phyloP scores from a whole-genome alignment of 2,329 filamentous ascomycete genomes.

The Alternaria brassicae region DNA sequence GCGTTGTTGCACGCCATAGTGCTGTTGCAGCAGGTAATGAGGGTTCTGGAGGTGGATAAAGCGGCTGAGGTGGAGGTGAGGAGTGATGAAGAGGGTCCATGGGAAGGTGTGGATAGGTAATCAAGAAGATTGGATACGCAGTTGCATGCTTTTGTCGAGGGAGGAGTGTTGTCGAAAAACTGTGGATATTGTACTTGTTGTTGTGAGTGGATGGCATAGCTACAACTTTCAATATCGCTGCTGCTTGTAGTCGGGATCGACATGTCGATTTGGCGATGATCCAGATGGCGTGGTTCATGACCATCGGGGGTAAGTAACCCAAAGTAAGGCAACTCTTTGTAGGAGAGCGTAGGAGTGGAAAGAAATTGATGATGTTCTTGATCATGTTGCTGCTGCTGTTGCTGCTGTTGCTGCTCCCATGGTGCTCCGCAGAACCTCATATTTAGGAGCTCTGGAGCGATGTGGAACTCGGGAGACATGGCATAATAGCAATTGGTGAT shows the following conservation, averaged over 20 bases:
- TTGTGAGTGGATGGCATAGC: not conserved
- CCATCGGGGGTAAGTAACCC: constrained; percentile 6
- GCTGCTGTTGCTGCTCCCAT: no score
- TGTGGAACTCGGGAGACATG: constrained; percentile 7
- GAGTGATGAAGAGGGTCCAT: not conserved
- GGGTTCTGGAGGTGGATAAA: constrained; percentile 3
- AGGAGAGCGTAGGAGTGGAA: not conserved
- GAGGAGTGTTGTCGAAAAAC: not conserved
- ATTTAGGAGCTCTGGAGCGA: constrained; percentile 6
- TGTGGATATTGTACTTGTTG: not conserved
- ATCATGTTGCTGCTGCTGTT: no score
- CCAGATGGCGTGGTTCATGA: not conserved
- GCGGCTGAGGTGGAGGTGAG: constrained; percentile 1
- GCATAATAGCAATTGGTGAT: not conserved
- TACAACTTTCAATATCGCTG: not conserved
- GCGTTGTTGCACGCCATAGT: constrained; percentile 4
- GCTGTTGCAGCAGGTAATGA: constrained; percentile 5
- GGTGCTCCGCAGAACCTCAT: not conserved
- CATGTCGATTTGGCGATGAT: not conserved
- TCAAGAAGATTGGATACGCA: constrained; percentile 5
- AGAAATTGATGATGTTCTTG: not conserved
- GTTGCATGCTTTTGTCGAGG: constrained; percentile 1
- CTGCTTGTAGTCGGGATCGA: not conserved
- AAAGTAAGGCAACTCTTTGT: constrained; percentile 8
- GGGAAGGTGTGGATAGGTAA: constrained; percentile 1